phyloP scores from a whole-genome alignment of 2,329 filamentous ascomycete genomes.

The Meredithiella fracta region DNA sequence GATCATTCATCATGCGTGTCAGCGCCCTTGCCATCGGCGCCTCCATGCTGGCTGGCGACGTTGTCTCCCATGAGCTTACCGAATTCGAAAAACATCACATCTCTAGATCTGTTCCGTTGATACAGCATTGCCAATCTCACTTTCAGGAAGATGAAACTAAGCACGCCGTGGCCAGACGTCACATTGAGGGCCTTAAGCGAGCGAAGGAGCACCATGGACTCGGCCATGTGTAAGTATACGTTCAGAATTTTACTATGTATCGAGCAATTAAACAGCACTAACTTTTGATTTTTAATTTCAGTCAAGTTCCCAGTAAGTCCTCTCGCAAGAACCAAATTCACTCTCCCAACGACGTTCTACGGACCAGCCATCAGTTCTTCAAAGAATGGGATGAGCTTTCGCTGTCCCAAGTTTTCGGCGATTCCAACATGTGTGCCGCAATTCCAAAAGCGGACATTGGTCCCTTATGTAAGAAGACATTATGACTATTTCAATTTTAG shows the following conservation, averaged over 20 bases:
- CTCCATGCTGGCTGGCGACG: neutral
- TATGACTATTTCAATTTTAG: neutral
- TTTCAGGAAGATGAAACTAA: conserved; percentile 12
- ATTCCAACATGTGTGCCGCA: conserved; percentile 29
- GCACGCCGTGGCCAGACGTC: conserved; percentile 14
- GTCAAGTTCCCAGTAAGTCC: conserved; percentile 8
- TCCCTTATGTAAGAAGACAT: conserved; percentile 28
- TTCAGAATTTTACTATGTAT: neutral
- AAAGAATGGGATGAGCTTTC: conserved; percentile 19
- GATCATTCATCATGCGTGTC: conserved; percentile 6
- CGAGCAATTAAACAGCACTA: neutral
- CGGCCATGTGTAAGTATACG: conserved; percentile 12
- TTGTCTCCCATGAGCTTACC: conserved; percentile 4
- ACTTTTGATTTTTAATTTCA: neutral
- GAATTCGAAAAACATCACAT: conserved; percentile 5
- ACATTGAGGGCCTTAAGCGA: conserved; percentile 10
- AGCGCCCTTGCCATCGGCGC: conserved; percentile 3
- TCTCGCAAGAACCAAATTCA: conserved; percentile 7
- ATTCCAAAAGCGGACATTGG: conserved; percentile 35
- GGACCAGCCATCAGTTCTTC: conserved; percentile 24
- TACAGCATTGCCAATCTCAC: conserved; percentile 15
- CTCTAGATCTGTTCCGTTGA: neutral
- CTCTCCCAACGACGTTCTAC: conserved; percentile 17
- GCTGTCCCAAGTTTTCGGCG: conserved; percentile 23
- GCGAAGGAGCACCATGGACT: conserved; percentile 12